Conservation (phyloP, 768 basidiomycete genomes). For the Leccinum aurantiacum region DNA sequence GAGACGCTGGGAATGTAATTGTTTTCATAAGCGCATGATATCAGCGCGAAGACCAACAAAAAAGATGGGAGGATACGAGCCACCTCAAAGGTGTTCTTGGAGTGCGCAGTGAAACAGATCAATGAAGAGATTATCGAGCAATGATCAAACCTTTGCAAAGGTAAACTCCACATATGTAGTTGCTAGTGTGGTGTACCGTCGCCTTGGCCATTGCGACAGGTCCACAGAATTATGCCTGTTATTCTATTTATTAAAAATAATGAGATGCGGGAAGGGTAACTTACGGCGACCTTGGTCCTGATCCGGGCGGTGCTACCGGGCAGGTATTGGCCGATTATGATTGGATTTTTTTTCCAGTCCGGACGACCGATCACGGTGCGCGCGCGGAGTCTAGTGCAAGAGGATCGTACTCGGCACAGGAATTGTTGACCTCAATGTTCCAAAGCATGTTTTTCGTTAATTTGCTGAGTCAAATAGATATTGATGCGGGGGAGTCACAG, state of each 20-base stretch:
- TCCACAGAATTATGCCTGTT: conserved; percentile 83
- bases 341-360: conserved; percentile 61
- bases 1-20: not conserved
- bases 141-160: conserved; percentile 72
- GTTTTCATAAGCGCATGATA: not conserved
- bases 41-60: not conserved
- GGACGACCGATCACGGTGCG: conserved; percentile 93
- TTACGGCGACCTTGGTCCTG: conserved; percentile 44
- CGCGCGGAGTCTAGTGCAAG: conserved; percentile 78
- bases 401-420: conserved; percentile 83
- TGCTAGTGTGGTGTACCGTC: conserved; percentile 51
- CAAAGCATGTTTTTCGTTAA: conserved; percentile 82
- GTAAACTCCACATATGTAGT: conserved; percentile 60
- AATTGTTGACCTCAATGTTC: conserved; percentile 89
- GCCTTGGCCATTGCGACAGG: conserved; percentile 76
- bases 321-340: conserved; percentile 46
- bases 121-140: conserved; percentile 1
- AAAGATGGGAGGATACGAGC: not conserved
- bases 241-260: not conserved
- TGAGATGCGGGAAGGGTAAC: conserved; percentile 9
- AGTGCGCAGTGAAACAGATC: not conserved
- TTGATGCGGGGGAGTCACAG: conserved; percentile 65
- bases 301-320: conserved; percentile 76
- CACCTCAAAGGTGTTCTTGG: conserved; percentile 21
- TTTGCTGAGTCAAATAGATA: conserved; percentile 86